Base-by-base conservation (phyloP, 352 stramenopile species). In the Globisporangium emineosum region DNA sequence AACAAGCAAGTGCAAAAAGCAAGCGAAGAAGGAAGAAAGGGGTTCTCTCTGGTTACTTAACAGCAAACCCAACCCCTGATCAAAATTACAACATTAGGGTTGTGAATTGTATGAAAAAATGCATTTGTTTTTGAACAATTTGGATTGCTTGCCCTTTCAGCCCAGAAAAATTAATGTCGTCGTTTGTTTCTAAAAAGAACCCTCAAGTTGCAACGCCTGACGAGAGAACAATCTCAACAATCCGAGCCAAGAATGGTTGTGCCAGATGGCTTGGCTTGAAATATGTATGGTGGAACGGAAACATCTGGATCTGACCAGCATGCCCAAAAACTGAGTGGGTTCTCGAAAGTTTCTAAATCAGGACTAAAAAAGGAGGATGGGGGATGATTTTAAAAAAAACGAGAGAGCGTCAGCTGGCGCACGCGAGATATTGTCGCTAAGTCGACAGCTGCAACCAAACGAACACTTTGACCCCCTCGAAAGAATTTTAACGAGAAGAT, bases 141-240 rank as follows among this genome's bases (percentile, higher is more conserved):
- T 10, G 33, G 33, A 6, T 42, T 42, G 1, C 2, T 19, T 42
- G 27, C 2, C n/a, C 27, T 29, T 53, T 30, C 13, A 21, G 10
- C 6, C 45, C 13, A 32, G 33, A 21, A 45, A 50, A 60, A 33
- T 35, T 32, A 12, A 35, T 50, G 12, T n/a, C 10, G 13, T 52
- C 23, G 21, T 37, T 62, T 62, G 23, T 32, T 62, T 53, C 56
- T 62, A 21, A 35, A 61, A 61, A 47, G 23, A 52, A 32, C 23
- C 55, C 35, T 49, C 37, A 35, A 53, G 17, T 27, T 32, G 35
- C 56, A 62, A 62, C 56, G 25, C 13, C 25, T 27, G 55, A 52
- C n/a, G 23, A 23, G 25, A 23, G 23, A 52, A 23, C 49, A 55
- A 55, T n/a, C 25, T 12, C 15, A 52, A 23, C 49, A 55, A 55